These are phyloP conservation scores for Saksenaea oblongispora DNA, from an alignment of 371 early-diverging fungal species.

Conservation along the genomic window DNA sequence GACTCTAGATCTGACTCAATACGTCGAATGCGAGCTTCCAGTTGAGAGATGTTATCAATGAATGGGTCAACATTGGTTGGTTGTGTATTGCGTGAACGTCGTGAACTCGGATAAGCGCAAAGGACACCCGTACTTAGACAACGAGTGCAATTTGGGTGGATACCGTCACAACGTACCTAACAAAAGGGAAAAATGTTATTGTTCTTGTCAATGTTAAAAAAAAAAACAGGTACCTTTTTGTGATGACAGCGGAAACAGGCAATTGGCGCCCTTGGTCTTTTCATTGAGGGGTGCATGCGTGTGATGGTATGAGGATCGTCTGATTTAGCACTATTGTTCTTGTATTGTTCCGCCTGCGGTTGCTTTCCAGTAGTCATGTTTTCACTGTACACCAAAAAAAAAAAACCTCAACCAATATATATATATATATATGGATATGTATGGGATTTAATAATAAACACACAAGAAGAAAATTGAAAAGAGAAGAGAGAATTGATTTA, in stretches of 20 bases:
- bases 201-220: constrained; percentile 5
- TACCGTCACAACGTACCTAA: constrained; percentile 50
- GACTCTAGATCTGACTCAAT: constrained; percentile 43
- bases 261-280: constrained; percentile 39
- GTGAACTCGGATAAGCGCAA: constrained; percentile 46
- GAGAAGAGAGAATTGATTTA: neutral
- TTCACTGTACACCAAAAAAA: neutral
- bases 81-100: constrained; percentile 46
- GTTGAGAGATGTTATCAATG: constrained; percentile 44
- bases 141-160: constrained; percentile 44
- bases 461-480: neutral
- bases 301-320: constrained; percentile 13
- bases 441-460: neutral
- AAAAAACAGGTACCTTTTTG: constrained; percentile 23
- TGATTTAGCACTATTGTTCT: constrained; percentile 3
- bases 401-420: neutral
- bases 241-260: constrained; percentile 38
- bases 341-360: neutral
- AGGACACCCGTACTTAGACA: constrained; percentile 39
- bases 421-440: too few species aligned
- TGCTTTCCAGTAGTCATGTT: neutral
- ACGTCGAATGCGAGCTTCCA: constrained; percentile 39
- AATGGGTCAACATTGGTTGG: constrained; percentile 49
- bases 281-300: constrained; percentile 24
- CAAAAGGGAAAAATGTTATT: neutral